A percentile compares a stretch with the other conserved stretches of the same genome.
Conservation (phyloP, 495 filamentous ascomycete species). For the Evansstolkia leycettana region DNA sequence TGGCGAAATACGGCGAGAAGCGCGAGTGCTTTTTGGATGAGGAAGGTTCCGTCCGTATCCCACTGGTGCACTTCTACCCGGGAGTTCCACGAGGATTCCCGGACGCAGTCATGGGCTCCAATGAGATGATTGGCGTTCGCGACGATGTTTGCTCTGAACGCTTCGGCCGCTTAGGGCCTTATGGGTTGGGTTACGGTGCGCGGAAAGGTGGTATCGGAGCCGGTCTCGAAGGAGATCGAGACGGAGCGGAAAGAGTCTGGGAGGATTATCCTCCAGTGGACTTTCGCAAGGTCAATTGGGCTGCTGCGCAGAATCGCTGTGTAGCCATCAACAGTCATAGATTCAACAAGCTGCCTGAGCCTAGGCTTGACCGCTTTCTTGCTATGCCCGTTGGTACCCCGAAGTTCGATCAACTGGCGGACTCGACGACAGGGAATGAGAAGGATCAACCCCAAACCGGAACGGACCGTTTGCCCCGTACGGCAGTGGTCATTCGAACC, state of each 20-base stretch:
- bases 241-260: slow-evolving; percentile 66
- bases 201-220: slow-evolving; percentile 70
- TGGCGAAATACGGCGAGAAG: slow-evolving; percentile 46
- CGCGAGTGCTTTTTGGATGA: slow-evolving; percentile 67
- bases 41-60: slow-evolving; percentile 47
- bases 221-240: slow-evolving; percentile 66
- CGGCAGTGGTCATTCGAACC: slow-evolving; percentile 49
- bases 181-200: slow-evolving; percentile 74
- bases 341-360: slow-evolving; percentile 40
- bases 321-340: slow-evolving; percentile 54
- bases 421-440: slow-evolving; percentile 3
- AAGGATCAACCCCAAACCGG: slow-evolving; percentile 8
- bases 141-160: slow-evolving; percentile 92
- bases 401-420: slow-evolving; percentile 4
- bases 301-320: slow-evolving; percentile 58
- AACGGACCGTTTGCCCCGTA: slow-evolving; percentile 35
- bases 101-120: slow-evolving; percentile 67
- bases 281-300: slow-evolving; percentile 64
- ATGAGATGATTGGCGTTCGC: slow-evolving; percentile 64
- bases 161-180: slow-evolving; percentile 77
- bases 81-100: slow-evolving; percentile 75
- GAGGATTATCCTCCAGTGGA: slow-evolving; percentile 54
- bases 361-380: slow-evolving; percentile 31
- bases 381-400: slow-evolving; percentile 29
- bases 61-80: slow-evolving; percentile 53